Conservation (phyloP, 352 stramenopile genomes). For the Phytophthora meadii region DNA sequence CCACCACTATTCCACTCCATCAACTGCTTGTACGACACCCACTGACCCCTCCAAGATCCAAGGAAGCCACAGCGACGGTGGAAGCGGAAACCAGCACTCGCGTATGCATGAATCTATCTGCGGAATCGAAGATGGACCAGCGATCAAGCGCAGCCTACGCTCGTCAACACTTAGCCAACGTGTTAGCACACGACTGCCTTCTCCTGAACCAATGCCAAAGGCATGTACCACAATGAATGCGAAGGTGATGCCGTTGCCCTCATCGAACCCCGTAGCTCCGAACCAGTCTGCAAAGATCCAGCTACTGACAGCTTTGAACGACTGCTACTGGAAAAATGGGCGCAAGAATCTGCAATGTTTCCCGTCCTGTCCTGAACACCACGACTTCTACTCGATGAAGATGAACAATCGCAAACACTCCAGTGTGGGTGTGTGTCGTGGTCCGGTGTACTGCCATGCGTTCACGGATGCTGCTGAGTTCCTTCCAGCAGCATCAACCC, state of each 20-base stretch:
- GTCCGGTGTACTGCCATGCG: conserved; percentile 80
- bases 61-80: neutral
- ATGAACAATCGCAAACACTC: conserved; percentile 91
- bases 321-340: conserved; percentile 91
- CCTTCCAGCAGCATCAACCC: conserved; percentile 33
- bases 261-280: conserved; percentile 3
- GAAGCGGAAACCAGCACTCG: neutral
- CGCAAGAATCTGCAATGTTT: conserved; percentile 93
- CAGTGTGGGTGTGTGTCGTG: conserved; percentile 83
- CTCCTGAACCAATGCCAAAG: conserved; percentile 7
- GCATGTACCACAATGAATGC: conserved; percentile 4
- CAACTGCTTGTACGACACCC: conserved; percentile 15
- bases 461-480: conserved; percentile 45
- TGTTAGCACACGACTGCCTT: neutral
- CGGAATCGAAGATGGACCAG: conserved; percentile 7
- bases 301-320: conserved; percentile 66
- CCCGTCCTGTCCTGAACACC: conserved; percentile 83
- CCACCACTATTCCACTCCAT: conserved; percentile 20
- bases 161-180: conserved; percentile 25
- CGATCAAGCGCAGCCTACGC: conserved; percentile 31
- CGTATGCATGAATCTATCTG: conserved; percentile 5
- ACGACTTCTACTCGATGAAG: conserved; percentile 92
- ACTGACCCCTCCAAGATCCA: neutral
- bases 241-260: conserved; percentile 12
- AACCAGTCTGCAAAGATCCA: conserved; percentile 41